Evolutionary conservation across 2,329 filamentous ascomycete genomes (phyloP).

Genomic region (Hysterium pulicare): DNA sequence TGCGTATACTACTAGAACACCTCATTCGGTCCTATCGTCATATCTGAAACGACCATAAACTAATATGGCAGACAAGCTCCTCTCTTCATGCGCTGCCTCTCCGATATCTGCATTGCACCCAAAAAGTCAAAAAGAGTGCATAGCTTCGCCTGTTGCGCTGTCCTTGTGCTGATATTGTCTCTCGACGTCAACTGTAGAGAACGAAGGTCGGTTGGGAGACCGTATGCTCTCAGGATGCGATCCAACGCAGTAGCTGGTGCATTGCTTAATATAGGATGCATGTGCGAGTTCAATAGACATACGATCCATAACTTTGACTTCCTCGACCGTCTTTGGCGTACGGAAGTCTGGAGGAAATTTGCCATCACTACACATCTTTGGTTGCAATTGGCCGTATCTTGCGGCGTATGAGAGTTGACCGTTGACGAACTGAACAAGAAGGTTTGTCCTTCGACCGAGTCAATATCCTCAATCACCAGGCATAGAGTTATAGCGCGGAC

Average conservation of each 20-base stretch:
- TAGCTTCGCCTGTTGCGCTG: constrained; percentile 18
- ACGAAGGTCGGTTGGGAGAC: constrained; percentile 18
- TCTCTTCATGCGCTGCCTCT: constrained; percentile 15
- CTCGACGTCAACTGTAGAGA: constrained; percentile 13
- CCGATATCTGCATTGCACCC: constrained; percentile 20
- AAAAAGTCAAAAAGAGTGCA: constrained; percentile 24
- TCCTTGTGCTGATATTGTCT: constrained; percentile 12
- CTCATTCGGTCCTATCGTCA: too few species aligned
- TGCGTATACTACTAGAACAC: too few species aligned
- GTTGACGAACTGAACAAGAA: constrained; percentile 26
- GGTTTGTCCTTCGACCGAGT: constrained; percentile 16
- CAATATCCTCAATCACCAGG: background rate
- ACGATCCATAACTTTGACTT: constrained; percentile 23
- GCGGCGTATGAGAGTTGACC: constrained; percentile 17
- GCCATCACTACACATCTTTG: constrained; percentile 28
- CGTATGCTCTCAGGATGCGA: constrained; percentile 27
- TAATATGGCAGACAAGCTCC: constrained; percentile 7
- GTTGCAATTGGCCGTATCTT: constrained; percentile 27
- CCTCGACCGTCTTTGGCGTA: constrained; percentile 16
- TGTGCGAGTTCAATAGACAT: constrained; percentile 6
- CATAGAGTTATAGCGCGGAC: too few species aligned
- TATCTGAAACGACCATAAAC: background rate
- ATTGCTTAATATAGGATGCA: background rate
- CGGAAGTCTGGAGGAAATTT: constrained; percentile 30
- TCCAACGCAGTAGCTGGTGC: constrained; percentile 21